Base-by-base conservation (phyloP, 1,284 basidiomycete species). In the Rhodotorula sp. region DNA sequence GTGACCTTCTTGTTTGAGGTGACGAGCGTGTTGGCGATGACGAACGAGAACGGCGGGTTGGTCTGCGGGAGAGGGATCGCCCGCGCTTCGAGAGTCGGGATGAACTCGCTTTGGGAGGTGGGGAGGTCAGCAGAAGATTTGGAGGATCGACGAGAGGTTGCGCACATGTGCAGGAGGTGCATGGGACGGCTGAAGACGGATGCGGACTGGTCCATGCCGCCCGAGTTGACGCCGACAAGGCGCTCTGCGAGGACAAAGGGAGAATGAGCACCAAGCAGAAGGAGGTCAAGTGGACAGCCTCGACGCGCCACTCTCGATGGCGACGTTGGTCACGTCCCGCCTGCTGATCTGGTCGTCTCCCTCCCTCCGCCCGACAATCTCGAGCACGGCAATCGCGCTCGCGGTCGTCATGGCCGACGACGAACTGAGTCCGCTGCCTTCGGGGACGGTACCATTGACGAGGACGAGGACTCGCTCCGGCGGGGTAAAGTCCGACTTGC, bases 11-110 rank as follows among this genome's bases (percentile, higher is more conserved):
- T 92, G 77, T 76, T 67, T 29, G 73, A 87, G n/a, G 89, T 87
- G 39, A 92, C 88, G 49, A 92, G 86, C 24, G 90, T 91, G 82
- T 94, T 92, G 20, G 91, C 89, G 76, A 89, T 88, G 64, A 93
- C 89, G 76, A 94, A 87, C 10, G 87, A 86, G 56, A 79, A 71
- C 10, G 66, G 62, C 11, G 77, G 76, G 17, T 72, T 54, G 2
- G 77, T 76, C n/a, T 64, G 66, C 2, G 20, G 86, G 10, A 83
- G 83, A 0, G 86, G 86, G 20, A 88, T 85, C 0, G 88, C 85
- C 44, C 85, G 84, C 0, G 88, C 89, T 48, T 82, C 78, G 20
- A 94, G 85, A n/a, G 82, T 81, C 10, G 91, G 92, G 79, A 87
- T 89, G 84, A 93, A 94, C 29, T 74, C 71, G 52, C 73, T 74